Evolutionary conservation across 2,329 filamentous ascomycete species (phyloP).

Genomic region (Colletotrichum caudatum): DNA sequence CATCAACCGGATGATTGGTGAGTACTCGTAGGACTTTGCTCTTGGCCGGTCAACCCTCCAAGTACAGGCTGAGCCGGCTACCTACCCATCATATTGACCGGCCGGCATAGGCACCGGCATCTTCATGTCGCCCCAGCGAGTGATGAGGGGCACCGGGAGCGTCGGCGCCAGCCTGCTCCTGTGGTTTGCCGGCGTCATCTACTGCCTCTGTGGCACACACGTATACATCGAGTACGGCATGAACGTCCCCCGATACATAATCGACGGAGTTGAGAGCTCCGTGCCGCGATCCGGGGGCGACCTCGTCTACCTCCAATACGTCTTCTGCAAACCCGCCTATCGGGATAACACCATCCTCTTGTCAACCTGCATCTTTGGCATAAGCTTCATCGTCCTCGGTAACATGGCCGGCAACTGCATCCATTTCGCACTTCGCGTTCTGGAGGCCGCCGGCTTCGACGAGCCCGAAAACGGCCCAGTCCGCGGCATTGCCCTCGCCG

Average conservation of each 20-base stretch:
- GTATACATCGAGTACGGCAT: conserved; percentile 61
- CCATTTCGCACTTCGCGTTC: conserved; percentile 56
- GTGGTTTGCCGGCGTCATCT: conserved; percentile 55
- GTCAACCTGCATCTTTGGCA: conserved; percentile 58
- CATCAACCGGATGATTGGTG: conserved; percentile 54
- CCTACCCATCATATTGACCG: not conserved
- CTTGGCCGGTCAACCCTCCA: not conserved
- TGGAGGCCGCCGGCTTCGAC: conserved; percentile 51
- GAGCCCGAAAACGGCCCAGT: conserved; percentile 51
- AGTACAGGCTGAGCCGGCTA: too few relatives aligned
- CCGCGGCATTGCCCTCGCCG: conserved; percentile 60
- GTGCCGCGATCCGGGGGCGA: conserved; percentile 19
- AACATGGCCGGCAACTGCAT: conserved; percentile 64
- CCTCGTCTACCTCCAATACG: conserved; percentile 55
- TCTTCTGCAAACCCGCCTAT: conserved; percentile 55
- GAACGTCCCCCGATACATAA: conserved; percentile 57
- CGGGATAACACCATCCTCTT: conserved; percentile 52
- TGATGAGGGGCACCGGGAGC: conserved; percentile 51
- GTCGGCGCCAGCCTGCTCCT: conserved; percentile 53
- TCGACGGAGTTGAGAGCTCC: conserved; percentile 50
- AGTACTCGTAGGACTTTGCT: conserved; percentile 31
- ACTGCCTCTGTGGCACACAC: conserved; percentile 52
- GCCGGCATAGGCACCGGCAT: conserved; percentile 51
- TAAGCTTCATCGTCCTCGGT: conserved; percentile 59
- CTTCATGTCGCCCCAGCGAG: conserved; percentile 51